Base-by-base conservation (phyloP, 1,139 yeast genomes). In the Debaryomyces udenii region DNA sequence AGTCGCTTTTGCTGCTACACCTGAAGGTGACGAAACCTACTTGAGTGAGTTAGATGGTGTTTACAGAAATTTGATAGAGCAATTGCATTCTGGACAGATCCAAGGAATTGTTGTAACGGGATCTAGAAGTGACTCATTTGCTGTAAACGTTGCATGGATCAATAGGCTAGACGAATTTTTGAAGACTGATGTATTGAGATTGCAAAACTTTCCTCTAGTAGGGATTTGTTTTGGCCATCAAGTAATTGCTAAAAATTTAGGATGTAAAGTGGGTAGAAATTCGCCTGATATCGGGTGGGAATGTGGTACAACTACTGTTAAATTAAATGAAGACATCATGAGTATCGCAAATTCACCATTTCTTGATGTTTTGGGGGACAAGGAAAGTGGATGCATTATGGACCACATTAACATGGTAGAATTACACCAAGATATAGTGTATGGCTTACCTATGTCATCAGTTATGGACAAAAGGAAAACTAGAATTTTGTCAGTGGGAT, bases 181-280 rank as follows among this genome's bases (percentile, higher is more conserved):
- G 26, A 56, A 61, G 24, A 46, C 47, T 28, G 55, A 46, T 39
- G 57, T 59, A 31, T 67, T 64, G 50, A 35, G 52, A 22, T 39
- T 58, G 11, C 47, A 45, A 2, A 45, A 53, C 47, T 54, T 71
- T 39, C 85, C 85, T 1, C 49, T 80, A 3, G 72, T 76, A 3
- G 91, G 94, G 1, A 69, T 89, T 30, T 90, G 96, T 59, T 89
- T 87, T 59, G 97, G 96, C 2, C 96, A 89, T 59, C 97, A 90
- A 57, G 70, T 88, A 14, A 61, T 87, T 20, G 84, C 82, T 2
- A 72, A 83, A 43, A 80, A 84, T 5, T 62, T 87, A 36, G 93
- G 89, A 2, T 74, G 80, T 29, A 63, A 64, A 37, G 84, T 85
- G 3, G 80, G 68, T 5, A 68, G 81, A 44, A 86, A 82, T 58